Evolutionary conservation across 768 basidiomycete species (phyloP).

Genomic region (Auriscalpium orientale): DNA sequence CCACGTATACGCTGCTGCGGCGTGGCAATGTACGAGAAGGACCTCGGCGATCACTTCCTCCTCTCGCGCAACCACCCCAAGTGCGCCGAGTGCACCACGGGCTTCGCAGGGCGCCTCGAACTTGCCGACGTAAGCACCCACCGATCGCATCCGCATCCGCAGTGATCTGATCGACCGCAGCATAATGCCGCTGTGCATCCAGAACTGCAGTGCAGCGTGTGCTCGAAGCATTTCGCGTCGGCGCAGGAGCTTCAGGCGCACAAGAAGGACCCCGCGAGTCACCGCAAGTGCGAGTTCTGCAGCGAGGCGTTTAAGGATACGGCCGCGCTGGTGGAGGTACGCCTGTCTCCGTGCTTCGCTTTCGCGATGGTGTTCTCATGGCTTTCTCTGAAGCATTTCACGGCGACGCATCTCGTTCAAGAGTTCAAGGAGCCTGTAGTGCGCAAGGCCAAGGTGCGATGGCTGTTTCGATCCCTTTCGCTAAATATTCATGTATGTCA

Average conservation of each 20-base stretch:
- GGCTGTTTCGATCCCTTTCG: too few relatives aligned
- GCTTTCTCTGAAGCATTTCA: background rate
- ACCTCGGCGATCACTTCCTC: background rate
- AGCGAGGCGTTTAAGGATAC: background rate
- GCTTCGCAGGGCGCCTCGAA: background rate
- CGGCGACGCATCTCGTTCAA: background rate
- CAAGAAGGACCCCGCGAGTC: background rate
- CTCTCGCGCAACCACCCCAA: background rate
- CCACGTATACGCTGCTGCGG: constrained; percentile 2
- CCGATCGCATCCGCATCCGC: too few relatives aligned
- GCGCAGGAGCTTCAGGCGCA: background rate
- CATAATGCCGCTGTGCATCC: background rate
- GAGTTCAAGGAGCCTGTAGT: background rate
- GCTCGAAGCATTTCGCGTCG: background rate
- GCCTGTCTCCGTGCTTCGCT: background rate
- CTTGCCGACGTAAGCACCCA: background rate
- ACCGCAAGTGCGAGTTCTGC: constrained; percentile 2
- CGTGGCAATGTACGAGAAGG: background rate
- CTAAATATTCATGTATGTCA: too few relatives aligned
- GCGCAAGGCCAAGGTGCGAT: background rate
- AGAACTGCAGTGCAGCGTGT: background rate
- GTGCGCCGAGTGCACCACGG: background rate
- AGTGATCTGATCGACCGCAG: background rate
- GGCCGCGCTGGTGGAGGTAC: constrained; percentile 1
- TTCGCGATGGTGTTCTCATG: too few relatives aligned